Evolutionary conservation across 441 rosid species (phyloP).

Genomic region (Gossypium schwendimanii): DNA sequence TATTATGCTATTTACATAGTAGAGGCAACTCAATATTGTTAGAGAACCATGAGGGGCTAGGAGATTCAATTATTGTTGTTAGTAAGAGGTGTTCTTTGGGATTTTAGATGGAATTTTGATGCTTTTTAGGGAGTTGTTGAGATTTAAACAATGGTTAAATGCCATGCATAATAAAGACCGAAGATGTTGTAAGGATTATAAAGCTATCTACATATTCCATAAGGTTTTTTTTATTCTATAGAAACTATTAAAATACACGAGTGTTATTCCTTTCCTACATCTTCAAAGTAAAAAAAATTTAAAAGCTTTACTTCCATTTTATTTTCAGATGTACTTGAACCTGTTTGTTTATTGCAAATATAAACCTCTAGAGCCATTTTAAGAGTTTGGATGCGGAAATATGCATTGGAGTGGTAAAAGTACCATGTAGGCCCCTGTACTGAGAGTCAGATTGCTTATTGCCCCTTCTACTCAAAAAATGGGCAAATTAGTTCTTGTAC

Average conservation of each 20-base stretch:
- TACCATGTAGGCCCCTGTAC: too few relatives aligned
- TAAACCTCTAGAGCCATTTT: neutral
- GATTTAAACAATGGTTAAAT: neutral
- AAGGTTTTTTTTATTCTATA: neutral
- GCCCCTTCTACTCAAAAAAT: too few relatives aligned
- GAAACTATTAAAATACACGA: neutral
- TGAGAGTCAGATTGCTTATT: too few relatives aligned
- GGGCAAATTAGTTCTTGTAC: too few relatives aligned
- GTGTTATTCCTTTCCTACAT: neutral
- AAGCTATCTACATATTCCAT: neutral
- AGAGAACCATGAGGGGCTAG: neutral
- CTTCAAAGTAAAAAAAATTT: neutral
- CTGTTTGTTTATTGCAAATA: neutral
- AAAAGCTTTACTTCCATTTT: neutral
- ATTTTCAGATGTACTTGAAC: neutral
- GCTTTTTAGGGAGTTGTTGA: neutral
- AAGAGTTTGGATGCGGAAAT: neutral
- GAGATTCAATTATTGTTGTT: neutral
- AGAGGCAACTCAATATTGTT: neutral
- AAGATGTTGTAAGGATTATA: neutral
- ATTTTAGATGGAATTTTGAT: neutral
- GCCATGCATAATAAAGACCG: neutral
- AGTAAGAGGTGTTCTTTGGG: neutral
- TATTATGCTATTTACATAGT: neutral
- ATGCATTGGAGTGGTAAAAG: neutral